Evolutionary conservation across 805 yeast genomes (phyloP), one percentile per base, ranked within the genome.

Genomic region (Suhomyces faveliae): DNA sequence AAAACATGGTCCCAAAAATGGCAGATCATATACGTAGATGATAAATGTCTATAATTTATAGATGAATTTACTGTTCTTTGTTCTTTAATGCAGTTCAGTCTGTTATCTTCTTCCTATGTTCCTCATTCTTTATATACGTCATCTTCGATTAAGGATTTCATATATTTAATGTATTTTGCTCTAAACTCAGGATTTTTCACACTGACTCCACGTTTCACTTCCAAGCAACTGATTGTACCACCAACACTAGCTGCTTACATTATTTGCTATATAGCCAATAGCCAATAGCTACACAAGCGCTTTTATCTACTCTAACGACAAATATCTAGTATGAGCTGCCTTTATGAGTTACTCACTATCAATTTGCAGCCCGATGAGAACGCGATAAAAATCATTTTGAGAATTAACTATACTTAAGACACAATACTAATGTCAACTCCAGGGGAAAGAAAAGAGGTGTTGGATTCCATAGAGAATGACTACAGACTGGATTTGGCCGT

Each of bases 401-500:
- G 37, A 33, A 10, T 17, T 15, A 9, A 6, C 12, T 15, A 33
- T 1, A 33, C 10, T 17, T 23, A 10, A 19, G 12, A 5, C 25
- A 21, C 20, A n/a, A 24, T 19, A 24, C 21, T 17, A 10, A 48
- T 48, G 51, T 21, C 51, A 10, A 20, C 49, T 4, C 20, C 44
- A 15, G 21, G 20, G 20, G 70, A 64, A 46, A 47, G 58, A 40
- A 55, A 55, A 20, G 60, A 57, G 37, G 55, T 62, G 5, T 47
- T 68, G n/a, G 55, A 60, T 10, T 33, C 55, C 6, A 41, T 83
- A 20, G 88, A 85, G 53, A 68, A 68, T 11, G 73, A 74, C 1
- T 79, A 74, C 50, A 63, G 82, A 25, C 63, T 63, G 10, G 90
- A 87, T 62, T 64, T 87, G 24, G 76, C 85, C 0, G 58, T 80